Base-by-base conservation (phyloP, 78 protist genomes). In the Dictyostelium brefeldianum region DNA sequence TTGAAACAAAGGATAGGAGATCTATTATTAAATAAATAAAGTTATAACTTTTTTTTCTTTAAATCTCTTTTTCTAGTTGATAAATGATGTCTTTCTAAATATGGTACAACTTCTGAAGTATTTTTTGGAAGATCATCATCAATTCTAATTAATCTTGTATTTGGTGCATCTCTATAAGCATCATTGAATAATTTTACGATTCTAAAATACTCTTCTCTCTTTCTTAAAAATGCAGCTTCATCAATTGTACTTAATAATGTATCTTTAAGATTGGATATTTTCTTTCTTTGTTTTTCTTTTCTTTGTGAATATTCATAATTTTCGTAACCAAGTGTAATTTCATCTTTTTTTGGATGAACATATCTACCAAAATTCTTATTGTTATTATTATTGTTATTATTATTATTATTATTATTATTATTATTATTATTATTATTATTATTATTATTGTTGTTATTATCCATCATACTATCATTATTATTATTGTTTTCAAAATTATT, bases 51-150 rank as follows among this genome's bases (percentile, higher is more conserved):
- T 62, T 62, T 36, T 20, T 47, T 80, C 8, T 57, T 56, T 62
- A 47, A 22, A 1, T 47, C 46, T 17, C 5, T 12, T 51, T 65
- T 75, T 48, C 75, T 75, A 3, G 62, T 29, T 25, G 82, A 75
- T 27, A 62, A 14, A 62, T 31, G 67, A 48, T 85, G 43, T 75
- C 48, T 57, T 62, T 47, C 14, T 36, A 85, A 11, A 36, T 59
- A 85, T 2, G 17, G 67, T 8, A 20, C 11, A 15, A 85, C 47
- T 31, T 75, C 70, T 0, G n/a, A 15, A 9, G 74, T 1, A 20
- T 81, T 25, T 20, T 29, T 4, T 15, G 92, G 92, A 29, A 85
- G 75, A 62, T 75, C 83, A 47, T 85, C 92, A 22, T 73, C 83
- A 14, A 85, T 75, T 17, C 25, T 20, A 48, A 85, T 51, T 54